These are phyloP conservation scores for Pestalotiopsis sp. DNA, from an alignment of 2,329 filamentous ascomycete species.

Conservation along the genomic window DNA sequence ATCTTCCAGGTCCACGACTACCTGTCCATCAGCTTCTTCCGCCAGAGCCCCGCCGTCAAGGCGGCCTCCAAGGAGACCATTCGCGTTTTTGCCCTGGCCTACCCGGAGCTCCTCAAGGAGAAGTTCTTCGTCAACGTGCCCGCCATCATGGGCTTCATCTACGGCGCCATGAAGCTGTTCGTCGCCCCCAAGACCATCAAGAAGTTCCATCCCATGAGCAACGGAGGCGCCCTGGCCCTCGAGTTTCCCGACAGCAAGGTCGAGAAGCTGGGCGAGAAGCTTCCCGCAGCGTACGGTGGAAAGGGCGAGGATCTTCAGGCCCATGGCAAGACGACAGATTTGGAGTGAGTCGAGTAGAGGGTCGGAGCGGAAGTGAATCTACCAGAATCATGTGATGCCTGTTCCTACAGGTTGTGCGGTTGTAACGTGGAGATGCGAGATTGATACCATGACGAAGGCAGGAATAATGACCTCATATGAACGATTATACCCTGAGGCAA, in stretches of 20 bases:
- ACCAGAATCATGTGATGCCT: neutral
- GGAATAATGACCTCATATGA: too few species aligned
- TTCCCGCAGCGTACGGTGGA: conserved; percentile 82
- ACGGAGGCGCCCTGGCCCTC: conserved; percentile 69
- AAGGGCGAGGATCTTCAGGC: conserved; percentile 52
- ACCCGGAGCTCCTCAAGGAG: conserved; percentile 85
- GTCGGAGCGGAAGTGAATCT: too few species aligned
- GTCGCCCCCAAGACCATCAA: conserved; percentile 73
- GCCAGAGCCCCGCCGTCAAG: conserved; percentile 77
- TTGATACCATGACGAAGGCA: too few species aligned
- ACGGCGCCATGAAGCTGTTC: conserved; percentile 74
- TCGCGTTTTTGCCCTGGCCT: conserved; percentile 76
- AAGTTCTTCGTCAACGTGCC: conserved; percentile 98
- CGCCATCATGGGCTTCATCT: conserved; percentile 86
- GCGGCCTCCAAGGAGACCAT: conserved; percentile 80
- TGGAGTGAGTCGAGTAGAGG: conserved; percentile 15
- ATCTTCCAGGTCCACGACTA: conserved; percentile 96
- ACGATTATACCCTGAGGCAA: too few species aligned
- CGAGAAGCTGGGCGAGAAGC: conserved; percentile 57
- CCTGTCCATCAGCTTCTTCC: conserved; percentile 82
- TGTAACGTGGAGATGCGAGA: neutral
- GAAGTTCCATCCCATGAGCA: conserved; percentile 75
- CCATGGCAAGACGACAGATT: conserved; percentile 28
- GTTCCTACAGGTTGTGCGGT: neutral
- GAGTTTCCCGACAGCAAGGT: conserved; percentile 58